Evolutionary conservation across 305 asterid genomes (phyloP), one percentile per base, ranked within the genome.

Genomic region (Caryopteris hybrid): DNA sequence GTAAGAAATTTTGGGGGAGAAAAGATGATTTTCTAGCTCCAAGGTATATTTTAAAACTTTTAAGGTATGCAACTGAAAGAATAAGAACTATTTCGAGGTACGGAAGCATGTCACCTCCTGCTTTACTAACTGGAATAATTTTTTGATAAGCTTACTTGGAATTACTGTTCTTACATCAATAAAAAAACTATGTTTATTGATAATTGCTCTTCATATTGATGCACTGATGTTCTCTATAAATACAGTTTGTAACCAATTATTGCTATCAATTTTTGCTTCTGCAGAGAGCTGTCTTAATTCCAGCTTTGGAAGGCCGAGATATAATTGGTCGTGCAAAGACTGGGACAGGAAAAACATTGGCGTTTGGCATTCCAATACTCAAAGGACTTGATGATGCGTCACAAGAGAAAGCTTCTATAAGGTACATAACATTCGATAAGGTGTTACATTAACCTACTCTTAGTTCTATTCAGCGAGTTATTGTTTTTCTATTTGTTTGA

Each of bases 301-400:
- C 98, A 27, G 96, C 96, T 51, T 8, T 92, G 78, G 88, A 89
- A 76, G 96, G 98, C 22, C 85, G 88, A 23, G 96, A 92, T 77
- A 82, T 92, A 75, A 92, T 92, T 74, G 98, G 84, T 66, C 94
- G 98, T 38, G 98, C 98, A 33, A 92, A 92, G 83, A 92, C 98
- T 42, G 98, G 97, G 68, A 92, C 98, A 2, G 98, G 98, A 54
- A 92, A 92, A 79, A 92, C 98, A 34, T 80, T 92, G 64, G 98
- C 96, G 7, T 92, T 92, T 71, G 98, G 96, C 14, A 88, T 92
- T 61, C 98, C 98, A 0, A 88, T 92, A 68, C 62, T 92, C 46
- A 92, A 86, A 84, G 86, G 78, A 36, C 82, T 92, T 34, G 73
- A 80, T 46, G 86, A 79, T 36, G 80, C 68, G 69, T 88, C 82